Conservation (phyloP, 2,329 filamentous ascomycete species). For the Huntiella moniliformis region DNA sequence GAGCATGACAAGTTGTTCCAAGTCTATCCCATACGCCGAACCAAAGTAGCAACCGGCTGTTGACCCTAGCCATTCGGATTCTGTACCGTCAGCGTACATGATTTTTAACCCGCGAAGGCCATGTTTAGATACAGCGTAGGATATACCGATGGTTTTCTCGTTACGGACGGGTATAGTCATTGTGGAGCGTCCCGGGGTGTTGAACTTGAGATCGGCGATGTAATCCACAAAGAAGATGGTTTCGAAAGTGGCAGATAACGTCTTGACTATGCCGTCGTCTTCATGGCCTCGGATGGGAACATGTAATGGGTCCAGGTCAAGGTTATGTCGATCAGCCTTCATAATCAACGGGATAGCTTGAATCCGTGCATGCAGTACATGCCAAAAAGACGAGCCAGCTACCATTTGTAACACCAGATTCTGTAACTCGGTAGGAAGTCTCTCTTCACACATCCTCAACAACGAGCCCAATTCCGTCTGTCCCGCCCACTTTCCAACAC, state of each 20-base stretch:
- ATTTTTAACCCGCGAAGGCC: conserved; percentile 9
- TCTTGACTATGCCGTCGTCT: conserved; percentile 1
- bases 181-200: background rate
- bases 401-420: background rate
- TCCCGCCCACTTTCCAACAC: background rate
- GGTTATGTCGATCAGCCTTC: conserved; percentile 8
- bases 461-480: conserved; percentile 3
- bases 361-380: conserved; percentile 7
- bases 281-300: conserved; percentile 3
- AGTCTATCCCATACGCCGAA: conserved; percentile 5
- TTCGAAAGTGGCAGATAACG: conserved; percentile 6
- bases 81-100: conserved; percentile 9
- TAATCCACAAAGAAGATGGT: conserved; percentile 11
- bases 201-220: conserved; percentile 7
- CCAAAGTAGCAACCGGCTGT: conserved; percentile 10
- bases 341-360: conserved; percentile 8
- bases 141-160: conserved; percentile 4
- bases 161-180: conserved; percentile 1
- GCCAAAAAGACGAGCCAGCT: conserved; percentile 6
- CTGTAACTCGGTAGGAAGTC: conserved; percentile 10
- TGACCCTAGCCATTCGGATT: conserved; percentile 9
- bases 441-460: background rate
- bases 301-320: conserved; percentile 4
- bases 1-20: conserved; percentile 9
- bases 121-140: conserved; percentile 10